Conservation (phyloP, 2,329 filamentous ascomycete species). For the Didymosphaeria variabile region DNA sequence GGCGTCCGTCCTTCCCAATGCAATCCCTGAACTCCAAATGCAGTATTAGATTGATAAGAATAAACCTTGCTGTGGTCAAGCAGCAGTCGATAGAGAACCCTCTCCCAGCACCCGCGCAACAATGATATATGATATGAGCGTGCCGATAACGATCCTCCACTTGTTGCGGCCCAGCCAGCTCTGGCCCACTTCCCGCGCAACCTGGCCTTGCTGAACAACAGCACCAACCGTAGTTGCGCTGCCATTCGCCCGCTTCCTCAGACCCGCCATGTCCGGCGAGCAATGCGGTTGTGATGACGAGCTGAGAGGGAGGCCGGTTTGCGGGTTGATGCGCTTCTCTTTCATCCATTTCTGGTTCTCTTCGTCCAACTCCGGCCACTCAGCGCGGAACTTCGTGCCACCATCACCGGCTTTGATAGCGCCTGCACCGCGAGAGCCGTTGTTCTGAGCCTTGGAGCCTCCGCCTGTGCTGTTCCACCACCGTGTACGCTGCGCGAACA, state of each 20-base stretch:
- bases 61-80: slow-evolving; percentile 6
- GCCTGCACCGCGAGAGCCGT: slow-evolving; percentile 66
- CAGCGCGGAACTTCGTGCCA: slow-evolving; percentile 84
- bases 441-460: slow-evolving; percentile 68
- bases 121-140: slow-evolving; percentile 84
- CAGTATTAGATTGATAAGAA: neutral
- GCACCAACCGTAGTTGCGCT: slow-evolving; percentile 63
- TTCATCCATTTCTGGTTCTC: slow-evolving; percentile 95
- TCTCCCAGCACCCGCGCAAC: slow-evolving; percentile 77
- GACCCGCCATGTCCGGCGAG: slow-evolving; percentile 70
- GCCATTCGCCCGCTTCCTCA: slow-evolving; percentile 69
- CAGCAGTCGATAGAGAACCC: slow-evolving; percentile 32
- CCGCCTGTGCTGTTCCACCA: slow-evolving; percentile 99
- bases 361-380: slow-evolving; percentile 89
- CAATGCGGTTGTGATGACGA: slow-evolving; percentile 62
- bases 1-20: slow-evolving; percentile 6
- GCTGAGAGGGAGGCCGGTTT: slow-evolving; percentile 74
- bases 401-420: slow-evolving; percentile 89
- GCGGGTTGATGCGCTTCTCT: slow-evolving; percentile 78
- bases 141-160: slow-evolving; percentile 72
- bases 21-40: slow-evolving; percentile 15
- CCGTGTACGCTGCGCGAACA: slow-evolving; percentile 77
- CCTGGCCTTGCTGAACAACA: slow-evolving; percentile 81
- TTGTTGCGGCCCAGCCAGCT: slow-evolving; percentile 86
- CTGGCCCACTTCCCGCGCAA: slow-evolving; percentile 78